Base-by-base conservation (phyloP, 139 green algal genomes). In the Asterochloris erici region DNA sequence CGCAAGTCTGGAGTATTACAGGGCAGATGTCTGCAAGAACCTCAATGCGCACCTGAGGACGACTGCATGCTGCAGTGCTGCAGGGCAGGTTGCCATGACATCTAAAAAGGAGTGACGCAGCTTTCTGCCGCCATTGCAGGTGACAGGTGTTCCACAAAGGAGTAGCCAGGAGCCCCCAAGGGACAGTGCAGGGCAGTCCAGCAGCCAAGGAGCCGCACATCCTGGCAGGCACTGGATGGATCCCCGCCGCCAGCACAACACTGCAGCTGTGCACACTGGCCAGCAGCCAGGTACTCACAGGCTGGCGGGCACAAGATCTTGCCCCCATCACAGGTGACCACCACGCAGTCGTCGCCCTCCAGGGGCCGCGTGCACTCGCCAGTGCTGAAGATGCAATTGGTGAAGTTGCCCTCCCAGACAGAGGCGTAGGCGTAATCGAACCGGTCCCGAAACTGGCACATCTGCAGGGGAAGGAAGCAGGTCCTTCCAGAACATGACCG, bases 391-490 rank as follows among this genome's bases (percentile, higher is more conserved):
- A 61, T 82, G 83, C 91, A 94, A 6, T 79, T 78, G 23, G 74
- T 77, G 78, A 94, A 90, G 28, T 71, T 79, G 62, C 91, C 88
- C 68, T 93, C 86, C 87, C 88, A 93, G 26, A 94, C 89, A 17
- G 83, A 85, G 16, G 90, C 79, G 79, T 90, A 92, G 38, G 89
- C 87, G 74, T 93, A 94, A 73, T 86, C 88, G 81, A 24, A 84
- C 38, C 63, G 75, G 73, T 85, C 66, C 28, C 38, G 38, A 15
- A 66, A 60, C 17, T 62, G 54, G 68, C 73, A 68, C 47, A 66
- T 63, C 12, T 81, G 78, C 82, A 63, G 28, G 23, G 68, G 14
- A 21, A 69, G 13, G n/a, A 21, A 64, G 13, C 73, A 17, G 29
- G 27, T 9, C 14, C 71, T 24, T 1, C 78, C 24, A 9, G 38